Percentiles rank a stretch among this genome's conserved stretches.
Evolutionary conservation across 495 filamentous ascomycete genomes (phyloP).

Genomic region (Hypoxylon perforatum): DNA sequence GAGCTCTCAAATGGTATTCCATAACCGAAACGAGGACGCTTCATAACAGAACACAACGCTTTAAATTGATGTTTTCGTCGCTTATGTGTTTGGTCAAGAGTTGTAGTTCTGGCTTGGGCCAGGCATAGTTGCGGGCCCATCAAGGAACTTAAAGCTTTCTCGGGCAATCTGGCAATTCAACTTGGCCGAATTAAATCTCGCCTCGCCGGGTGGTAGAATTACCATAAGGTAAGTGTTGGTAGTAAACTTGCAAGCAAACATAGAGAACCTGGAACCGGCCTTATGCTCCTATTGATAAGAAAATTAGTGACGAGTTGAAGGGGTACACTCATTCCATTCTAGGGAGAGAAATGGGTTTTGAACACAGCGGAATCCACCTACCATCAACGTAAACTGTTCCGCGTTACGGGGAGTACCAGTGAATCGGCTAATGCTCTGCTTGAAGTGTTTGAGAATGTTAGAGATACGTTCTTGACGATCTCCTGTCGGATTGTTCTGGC

Average conservation of each 20-base stretch:
- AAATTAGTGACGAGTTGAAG: conserved; percentile 23
- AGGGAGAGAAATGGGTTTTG: too few species aligned
- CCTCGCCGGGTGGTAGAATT: conserved; percentile 87
- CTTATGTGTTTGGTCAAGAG: conserved; percentile 1
- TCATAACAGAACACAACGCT: neutral
- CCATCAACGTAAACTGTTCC: conserved; percentile 64
- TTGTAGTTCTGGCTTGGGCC: conserved; percentile 32
- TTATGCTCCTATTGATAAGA: conserved; percentile 58
- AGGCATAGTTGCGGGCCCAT: conserved; percentile 48
- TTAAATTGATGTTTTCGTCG: neutral
- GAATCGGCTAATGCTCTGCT: conserved; percentile 71
- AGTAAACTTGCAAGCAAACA: conserved; percentile 92
- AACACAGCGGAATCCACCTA: conserved; percentile 35
- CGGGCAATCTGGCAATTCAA: conserved; percentile 88
- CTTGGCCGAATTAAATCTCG: conserved; percentile 86
- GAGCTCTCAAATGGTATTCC: neutral
- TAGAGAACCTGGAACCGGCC: conserved; percentile 75
- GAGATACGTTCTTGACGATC: conserved; percentile 94
- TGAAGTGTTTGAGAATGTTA: conserved; percentile 98
- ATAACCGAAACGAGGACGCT: neutral
- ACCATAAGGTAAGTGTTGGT: conserved; percentile 96
- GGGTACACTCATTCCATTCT: too few species aligned
- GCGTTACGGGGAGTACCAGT: conserved; percentile 65
- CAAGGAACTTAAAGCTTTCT: conserved; percentile 75
- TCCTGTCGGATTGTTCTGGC: conserved; percentile 82